Conservation (phyloP, 305 asterid genomes). For the Striga hermonthica region DNA sequence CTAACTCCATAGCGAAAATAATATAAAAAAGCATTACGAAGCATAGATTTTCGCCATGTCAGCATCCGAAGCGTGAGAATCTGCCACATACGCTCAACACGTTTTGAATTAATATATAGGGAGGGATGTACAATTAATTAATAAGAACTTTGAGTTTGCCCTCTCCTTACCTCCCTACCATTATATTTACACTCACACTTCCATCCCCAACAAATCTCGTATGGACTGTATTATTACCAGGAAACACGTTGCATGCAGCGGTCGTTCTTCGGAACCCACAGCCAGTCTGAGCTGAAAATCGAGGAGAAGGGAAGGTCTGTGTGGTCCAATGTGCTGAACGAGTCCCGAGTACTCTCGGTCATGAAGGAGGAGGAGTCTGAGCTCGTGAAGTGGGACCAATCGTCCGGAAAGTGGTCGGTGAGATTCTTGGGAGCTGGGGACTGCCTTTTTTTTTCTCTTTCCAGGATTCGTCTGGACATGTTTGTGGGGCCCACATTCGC, state of each 20-base stretch:
- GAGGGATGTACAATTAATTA: no score
- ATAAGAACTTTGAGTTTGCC: constrained; percentile 28
- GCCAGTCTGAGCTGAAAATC: constrained; percentile 45
- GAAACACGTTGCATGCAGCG: constrained; percentile 49
- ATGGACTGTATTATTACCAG: constrained; percentile 43
- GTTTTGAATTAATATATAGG: no score
- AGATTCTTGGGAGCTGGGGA: constrained; percentile 34
- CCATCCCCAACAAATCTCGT: constrained; percentile 45
- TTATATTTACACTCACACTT: constrained; percentile 20
- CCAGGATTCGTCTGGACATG: constrained; percentile 32
- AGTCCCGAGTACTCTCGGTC: constrained; percentile 80
- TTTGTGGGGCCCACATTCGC: not conserved
- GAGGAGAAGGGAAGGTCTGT: constrained; percentile 48
- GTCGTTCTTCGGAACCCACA: constrained; percentile 38
- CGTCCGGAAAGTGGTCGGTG: constrained; percentile 59
- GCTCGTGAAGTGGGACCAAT: constrained; percentile 69
- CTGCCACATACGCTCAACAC: no score
- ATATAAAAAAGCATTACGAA: no score
- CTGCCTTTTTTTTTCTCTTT: constrained; percentile 38
- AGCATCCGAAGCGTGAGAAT: no score
- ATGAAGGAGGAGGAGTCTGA: constrained; percentile 83
- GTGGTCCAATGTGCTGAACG: constrained; percentile 66
- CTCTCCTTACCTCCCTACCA: constrained; percentile 25
- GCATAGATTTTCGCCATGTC: no score
- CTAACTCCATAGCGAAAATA: no score